Conservation (phyloP, 805 yeast species). For the Nakazawaea wickerhamii region DNA sequence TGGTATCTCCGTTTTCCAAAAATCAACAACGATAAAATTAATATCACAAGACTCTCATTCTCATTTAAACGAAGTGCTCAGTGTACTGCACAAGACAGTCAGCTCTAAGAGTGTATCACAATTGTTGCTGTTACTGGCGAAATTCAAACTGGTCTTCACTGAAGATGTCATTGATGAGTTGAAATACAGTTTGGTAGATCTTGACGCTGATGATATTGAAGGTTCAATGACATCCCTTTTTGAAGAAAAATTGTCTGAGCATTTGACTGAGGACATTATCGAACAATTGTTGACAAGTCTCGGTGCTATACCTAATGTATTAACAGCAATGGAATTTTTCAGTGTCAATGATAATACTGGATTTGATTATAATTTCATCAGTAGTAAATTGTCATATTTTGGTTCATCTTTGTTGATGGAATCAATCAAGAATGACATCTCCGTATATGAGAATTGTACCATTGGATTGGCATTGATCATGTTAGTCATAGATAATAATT, state of each 20-base stretch:
- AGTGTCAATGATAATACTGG: conserved; percentile 16
- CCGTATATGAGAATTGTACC: conserved; percentile 18
- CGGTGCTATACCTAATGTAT: conserved; percentile 30
- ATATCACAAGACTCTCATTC: conserved; percentile 23
- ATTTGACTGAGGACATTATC: conserved; percentile 34
- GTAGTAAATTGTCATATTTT: conserved; percentile 19
- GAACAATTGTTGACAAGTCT: conserved; percentile 34
- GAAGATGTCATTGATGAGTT: conserved; percentile 25
- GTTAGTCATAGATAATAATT: conserved; percentile 27
- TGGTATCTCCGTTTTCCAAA: conserved; percentile 30
- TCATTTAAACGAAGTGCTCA: not conserved
- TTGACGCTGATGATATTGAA: conserved; percentile 25
- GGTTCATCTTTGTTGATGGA: conserved; percentile 20
- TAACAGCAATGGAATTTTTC: conserved; percentile 32
- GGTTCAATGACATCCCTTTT: conserved; percentile 34
- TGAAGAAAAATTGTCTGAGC: conserved; percentile 33
- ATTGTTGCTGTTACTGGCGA: conserved; percentile 23
- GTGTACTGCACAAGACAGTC: not conserved
- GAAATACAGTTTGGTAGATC: conserved; percentile 17
- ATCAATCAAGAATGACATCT: conserved; percentile 17
- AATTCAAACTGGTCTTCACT: conserved; percentile 36
- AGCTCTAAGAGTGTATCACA: conserved; percentile 7
- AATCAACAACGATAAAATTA: conserved; percentile 28
- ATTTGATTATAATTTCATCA: conserved; percentile 16
- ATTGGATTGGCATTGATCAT: conserved; percentile 24